Evolutionary conservation across 2,329 filamentous ascomycete species (phyloP).

Genomic region (Geosmithia flava): DNA sequence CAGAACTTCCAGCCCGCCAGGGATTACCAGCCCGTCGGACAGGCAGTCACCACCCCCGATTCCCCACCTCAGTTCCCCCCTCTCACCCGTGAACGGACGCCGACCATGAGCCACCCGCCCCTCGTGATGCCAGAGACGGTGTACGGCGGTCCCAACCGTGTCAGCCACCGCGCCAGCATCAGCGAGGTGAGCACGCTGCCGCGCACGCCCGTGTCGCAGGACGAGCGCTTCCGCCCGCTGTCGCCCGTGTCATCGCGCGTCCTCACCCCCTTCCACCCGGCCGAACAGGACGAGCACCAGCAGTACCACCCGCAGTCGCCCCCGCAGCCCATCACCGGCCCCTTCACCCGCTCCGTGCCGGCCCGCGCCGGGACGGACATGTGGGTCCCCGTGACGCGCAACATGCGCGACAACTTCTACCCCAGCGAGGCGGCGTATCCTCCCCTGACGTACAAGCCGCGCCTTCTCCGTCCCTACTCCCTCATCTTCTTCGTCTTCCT

Average conservation of each 20-base stretch:
- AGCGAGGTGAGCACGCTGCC: background rate
- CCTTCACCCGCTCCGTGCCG: slow-evolving; percentile 2
- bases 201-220: background rate
- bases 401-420: slow-evolving; percentile 20
- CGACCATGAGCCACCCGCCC: background rate
- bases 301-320: background rate
- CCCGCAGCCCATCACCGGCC: slow-evolving; percentile 1
- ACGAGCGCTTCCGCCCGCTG: background rate
- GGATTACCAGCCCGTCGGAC: background rate
- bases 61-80: background rate
- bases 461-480: slow-evolving; percentile 54
- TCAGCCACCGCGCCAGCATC: background rate
- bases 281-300: background rate
- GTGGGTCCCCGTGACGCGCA: slow-evolving; percentile 21
- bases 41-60: background rate
- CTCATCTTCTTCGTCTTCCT: slow-evolving; percentile 48
- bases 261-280: background rate
- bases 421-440: slow-evolving; percentile 25
- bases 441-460: slow-evolving; percentile 57
- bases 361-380: slow-evolving; percentile 5
- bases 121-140: background rate
- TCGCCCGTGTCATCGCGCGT: slow-evolving; percentile 1
- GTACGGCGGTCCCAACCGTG: background rate
- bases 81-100: background rate
- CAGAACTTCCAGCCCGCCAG: too few species aligned